Evolutionary conservation across 2,329 filamentous ascomycete species (phyloP).

Genomic region (Juglanconis sp.): DNA sequence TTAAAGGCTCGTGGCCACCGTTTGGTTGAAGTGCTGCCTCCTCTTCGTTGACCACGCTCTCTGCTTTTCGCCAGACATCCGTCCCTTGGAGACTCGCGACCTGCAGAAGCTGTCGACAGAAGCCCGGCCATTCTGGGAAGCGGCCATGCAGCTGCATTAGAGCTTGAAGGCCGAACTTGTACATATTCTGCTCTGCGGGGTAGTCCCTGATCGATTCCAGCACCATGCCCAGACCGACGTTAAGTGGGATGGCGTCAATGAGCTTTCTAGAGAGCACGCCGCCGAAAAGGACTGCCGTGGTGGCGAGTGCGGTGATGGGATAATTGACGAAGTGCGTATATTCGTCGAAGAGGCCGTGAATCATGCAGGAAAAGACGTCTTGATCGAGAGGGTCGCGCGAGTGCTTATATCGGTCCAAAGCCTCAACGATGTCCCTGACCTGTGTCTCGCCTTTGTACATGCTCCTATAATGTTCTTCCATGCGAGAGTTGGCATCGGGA

Average conservation of each 20-base stretch:
- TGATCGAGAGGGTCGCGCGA: conserved; percentile 82
- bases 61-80: conserved; percentile 77
- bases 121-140: conserved; percentile 90
- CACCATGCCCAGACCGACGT: conserved; percentile 95
- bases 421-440: conserved; percentile 79
- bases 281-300: conserved; percentile 92
- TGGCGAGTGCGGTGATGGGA: conserved; percentile 90
- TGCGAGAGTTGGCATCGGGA: conserved; percentile 75
- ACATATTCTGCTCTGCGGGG: conserved; percentile 82
- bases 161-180: conserved; percentile 95
- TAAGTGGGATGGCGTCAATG: conserved; percentile 83
- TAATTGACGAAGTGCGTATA: conserved; percentile 95
- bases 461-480: conserved; percentile 96
- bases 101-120: conserved; percentile 80
- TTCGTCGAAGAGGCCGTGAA: conserved; percentile 95
- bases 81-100: conserved; percentile 81
- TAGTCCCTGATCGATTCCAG: conserved; percentile 92
- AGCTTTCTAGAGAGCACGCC: conserved; percentile 94
- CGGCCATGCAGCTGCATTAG: conserved; percentile 82
- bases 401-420: conserved; percentile 82
- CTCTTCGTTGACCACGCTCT: conserved; percentile 72
- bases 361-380: conserved; percentile 97
- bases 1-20: conserved; percentile 50
- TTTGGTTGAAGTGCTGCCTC: conserved; percentile 56
- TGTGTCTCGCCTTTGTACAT: conserved; percentile 94